These are phyloP conservation scores for Phialophora macrospora DNA, from an alignment of 2,329 filamentous ascomycete species.

Conservation along the genomic window DNA sequence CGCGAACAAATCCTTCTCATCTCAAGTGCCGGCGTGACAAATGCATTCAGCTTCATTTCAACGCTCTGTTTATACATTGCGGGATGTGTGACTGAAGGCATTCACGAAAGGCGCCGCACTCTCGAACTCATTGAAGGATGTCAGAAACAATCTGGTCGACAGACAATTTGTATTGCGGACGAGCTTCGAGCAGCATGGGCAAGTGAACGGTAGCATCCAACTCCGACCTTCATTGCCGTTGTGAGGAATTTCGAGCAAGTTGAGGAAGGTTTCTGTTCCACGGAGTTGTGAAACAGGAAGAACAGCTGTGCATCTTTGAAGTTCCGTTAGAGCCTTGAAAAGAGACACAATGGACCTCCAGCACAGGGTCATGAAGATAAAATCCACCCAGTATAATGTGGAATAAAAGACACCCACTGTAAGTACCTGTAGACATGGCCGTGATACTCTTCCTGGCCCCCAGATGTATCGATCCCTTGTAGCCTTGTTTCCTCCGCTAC, in stretches of 20 bases:
- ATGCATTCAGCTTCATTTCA: slow-evolving; percentile 13
- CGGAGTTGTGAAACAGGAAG: neutral
- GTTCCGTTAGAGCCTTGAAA: too few species aligned
- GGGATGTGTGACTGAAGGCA: slow-evolving; percentile 14
- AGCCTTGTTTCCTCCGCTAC: too few species aligned
- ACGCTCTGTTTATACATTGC: slow-evolving; percentile 19
- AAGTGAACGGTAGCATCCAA: slow-evolving; percentile 4
- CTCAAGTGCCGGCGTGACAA: slow-evolving; percentile 4
- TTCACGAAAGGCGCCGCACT: slow-evolving; percentile 15
- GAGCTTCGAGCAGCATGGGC: slow-evolving; percentile 13
- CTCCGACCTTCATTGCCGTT: neutral
- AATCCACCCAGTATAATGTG: too few species aligned
- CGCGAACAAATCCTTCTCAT: slow-evolving; percentile 19
- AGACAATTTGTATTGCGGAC: slow-evolving; percentile 14
- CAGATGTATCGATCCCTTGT: too few species aligned
- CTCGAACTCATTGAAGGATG: slow-evolving; percentile 11
- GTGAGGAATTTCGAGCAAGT: neutral
- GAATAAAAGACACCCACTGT: too few species aligned
- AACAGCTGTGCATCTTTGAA: too few species aligned
- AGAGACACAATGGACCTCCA: too few species aligned
- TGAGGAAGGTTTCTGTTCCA: too few species aligned
- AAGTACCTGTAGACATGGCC: too few species aligned
- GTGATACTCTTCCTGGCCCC: too few species aligned
- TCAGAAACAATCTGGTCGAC: slow-evolving; percentile 18
- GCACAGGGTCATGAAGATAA: too few species aligned